Base-by-base conservation (phyloP, 116 monocot species). In the Dioscorea cayenensis region DNA sequence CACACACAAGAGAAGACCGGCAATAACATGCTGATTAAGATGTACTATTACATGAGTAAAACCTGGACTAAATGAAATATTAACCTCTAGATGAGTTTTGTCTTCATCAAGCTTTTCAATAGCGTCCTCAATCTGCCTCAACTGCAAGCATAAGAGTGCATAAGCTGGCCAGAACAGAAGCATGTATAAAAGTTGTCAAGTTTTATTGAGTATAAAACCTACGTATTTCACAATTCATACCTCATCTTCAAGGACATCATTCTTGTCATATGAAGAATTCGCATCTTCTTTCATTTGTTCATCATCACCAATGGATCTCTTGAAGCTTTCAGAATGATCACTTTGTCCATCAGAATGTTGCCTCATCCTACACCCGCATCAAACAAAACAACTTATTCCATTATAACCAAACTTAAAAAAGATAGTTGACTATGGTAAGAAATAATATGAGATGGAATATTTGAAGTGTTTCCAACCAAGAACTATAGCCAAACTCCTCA, bases 51-150 rank as follows among this genome's bases (percentile, higher is more conserved):
- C 32, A 32, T 19, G 7, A 22, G 60, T n/a, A 60, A 60, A 18
- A 60, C 20, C 60, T 60, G 18, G 14, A n/a, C 7, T 18, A 43
- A 21, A 49, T 43, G 19, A 49, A 20, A 68, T 9, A 66, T 14
- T 28, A 63, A 92, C 92, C 92, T 84, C 81, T 36, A 86, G 71
- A 25, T 82, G 79, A 63, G 75, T 69, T 79, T 86, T 92, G 63
- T 87, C 71, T 17, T 92, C 92, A 64, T 89, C 78, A 66, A 92
- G 77, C 55, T 38, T 78, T 59, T 86, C 86, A 76, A 92, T 78
- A 49, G 89, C 83, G 22, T 75, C 27, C 64, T 82, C 69, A 32
- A 76, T 36, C 64, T 84, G 75, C 71, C 84, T 92, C 70, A 92
- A 70, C 92, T 92, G 78, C 75, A 77, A 28, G 59, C 0, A 36